Evolutionary conservation across 139 green algal species (phyloP).

Genomic region (Picochlorum sp.): DNA sequence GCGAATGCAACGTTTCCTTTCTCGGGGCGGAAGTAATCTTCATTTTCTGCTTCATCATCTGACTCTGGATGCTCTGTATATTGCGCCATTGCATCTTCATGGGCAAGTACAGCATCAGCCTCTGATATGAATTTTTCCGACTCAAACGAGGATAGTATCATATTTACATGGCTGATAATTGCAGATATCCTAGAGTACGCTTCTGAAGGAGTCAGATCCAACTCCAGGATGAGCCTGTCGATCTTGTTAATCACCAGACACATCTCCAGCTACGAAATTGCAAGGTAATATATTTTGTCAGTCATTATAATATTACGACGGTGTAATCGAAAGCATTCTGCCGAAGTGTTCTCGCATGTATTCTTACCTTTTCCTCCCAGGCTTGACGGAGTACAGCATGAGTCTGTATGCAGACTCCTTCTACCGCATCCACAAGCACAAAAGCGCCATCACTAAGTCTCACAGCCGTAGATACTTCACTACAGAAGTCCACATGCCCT

Average conservation of each 20-base stretch:
- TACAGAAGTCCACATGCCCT: conserved; percentile 98
- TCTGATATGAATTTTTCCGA: conserved; percentile 80
- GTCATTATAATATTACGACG: too few relatives aligned
- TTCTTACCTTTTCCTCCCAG: conserved; percentile 7
- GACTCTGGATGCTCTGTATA: neutral
- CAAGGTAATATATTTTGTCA: too few relatives aligned
- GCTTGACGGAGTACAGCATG: conserved; percentile 88
- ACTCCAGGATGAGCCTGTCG: conserved; percentile 86
- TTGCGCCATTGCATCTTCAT: neutral
- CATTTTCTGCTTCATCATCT: conserved; percentile 52
- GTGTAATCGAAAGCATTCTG: neutral
- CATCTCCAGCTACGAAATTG: conserved; percentile 60
- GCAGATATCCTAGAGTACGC: conserved; percentile 59
- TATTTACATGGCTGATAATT: conserved; percentile 91
- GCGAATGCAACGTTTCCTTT: conserved; percentile 93
- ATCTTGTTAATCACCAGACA: conserved; percentile 97
- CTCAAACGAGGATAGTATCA: conserved; percentile 78
- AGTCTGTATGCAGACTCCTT: conserved; percentile 98
- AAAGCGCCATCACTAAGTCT: conserved; percentile 87
- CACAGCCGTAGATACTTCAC: conserved; percentile 85
- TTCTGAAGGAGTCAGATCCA: conserved; percentile 65
- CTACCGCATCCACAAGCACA: conserved; percentile 92
- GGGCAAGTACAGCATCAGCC: conserved; percentile 76
- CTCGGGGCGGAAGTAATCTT: conserved; percentile 53
- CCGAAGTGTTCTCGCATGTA: too few relatives aligned